phyloP scores from a whole-genome alignment of 352 stramenopile genomes.

The Blastocystis sp. region DNA sequence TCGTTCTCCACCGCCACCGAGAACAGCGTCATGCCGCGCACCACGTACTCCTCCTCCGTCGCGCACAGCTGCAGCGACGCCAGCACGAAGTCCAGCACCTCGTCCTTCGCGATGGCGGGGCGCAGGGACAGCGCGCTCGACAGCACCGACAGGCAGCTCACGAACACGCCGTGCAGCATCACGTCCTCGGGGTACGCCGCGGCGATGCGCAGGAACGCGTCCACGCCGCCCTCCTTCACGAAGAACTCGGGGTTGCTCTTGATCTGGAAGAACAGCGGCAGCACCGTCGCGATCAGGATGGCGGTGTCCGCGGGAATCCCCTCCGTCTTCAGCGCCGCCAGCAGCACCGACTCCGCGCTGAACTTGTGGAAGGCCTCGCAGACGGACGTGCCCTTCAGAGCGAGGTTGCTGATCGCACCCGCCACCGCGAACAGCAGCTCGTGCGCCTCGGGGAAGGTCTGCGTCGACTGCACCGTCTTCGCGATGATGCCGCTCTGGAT shows the following conservation, averaged over 20 bases:
- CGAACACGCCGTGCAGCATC: conserved; percentile 47
- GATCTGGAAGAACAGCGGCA: conserved; percentile 70
- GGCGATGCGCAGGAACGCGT: conserved; percentile 31
- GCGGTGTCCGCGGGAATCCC: conserved; percentile 37
- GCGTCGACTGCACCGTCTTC: conserved; percentile 45
- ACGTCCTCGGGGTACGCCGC: conserved; percentile 39
- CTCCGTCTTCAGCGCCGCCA: conserved; percentile 45
- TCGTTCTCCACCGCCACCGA: conserved; percentile 58
- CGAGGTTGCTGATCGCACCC: conserved; percentile 43
- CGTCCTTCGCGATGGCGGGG: conserved; percentile 11
- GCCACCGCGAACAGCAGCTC: conserved; percentile 66
- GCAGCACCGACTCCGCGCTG: conserved; percentile 40
- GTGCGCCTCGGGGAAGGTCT: conserved; percentile 64
- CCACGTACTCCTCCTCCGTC: conserved; percentile 42
- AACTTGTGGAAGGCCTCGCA: conserved; percentile 72
- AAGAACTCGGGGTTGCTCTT: conserved; percentile 51
- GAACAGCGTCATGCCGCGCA: conserved; percentile 8
- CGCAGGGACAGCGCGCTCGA: conserved; percentile 36
- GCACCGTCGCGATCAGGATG: conserved; percentile 13
- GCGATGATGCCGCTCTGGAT: conserved; percentile 67
- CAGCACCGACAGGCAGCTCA: conserved; percentile 48
- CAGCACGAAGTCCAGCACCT: conserved; percentile 66
- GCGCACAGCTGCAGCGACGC: conserved; percentile 17
- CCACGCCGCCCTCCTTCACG: conserved; percentile 35
- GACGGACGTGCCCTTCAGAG: conserved; percentile 4